phyloP scores from a whole-genome alignment of 257 asterid genomes.

The Lavandula angustifolia region DNA sequence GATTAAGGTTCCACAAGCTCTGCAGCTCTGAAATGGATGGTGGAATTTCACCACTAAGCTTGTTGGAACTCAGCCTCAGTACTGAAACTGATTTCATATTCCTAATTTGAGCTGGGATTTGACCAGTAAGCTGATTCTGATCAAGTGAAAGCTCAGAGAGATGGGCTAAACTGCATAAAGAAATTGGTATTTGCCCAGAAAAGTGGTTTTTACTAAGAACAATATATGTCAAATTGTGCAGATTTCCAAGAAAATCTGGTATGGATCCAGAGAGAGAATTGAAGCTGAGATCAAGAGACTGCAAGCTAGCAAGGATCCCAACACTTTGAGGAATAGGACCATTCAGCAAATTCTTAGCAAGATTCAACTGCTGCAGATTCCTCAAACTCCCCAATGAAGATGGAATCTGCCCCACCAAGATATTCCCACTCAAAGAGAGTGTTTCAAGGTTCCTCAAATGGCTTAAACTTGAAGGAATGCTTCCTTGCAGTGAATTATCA shows the following conservation, averaged over 20 bases:
- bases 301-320: constrained; percentile 40
- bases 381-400: constrained; percentile 54
- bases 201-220: constrained; percentile 63
- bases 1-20: constrained; percentile 74
- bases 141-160: constrained; percentile 73
- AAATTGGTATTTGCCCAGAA: constrained; percentile 64
- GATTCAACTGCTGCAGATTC: constrained; percentile 54
- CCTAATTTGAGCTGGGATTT: constrained; percentile 63
- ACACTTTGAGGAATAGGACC: constrained; percentile 58
- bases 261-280: constrained; percentile 64
- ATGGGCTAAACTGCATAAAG: constrained; percentile 46
- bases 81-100: constrained; percentile 61
- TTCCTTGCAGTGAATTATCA: constrained; percentile 67
- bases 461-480: constrained; percentile 56
- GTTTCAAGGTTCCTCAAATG: constrained; percentile 52
- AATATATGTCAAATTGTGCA: constrained; percentile 56
- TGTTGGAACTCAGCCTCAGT: constrained; percentile 61
- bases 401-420: constrained; percentile 63
- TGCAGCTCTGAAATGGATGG: constrained; percentile 59
- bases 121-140: constrained; percentile 66
- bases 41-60: constrained; percentile 75
- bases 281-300: constrained; percentile 67
- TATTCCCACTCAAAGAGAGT: constrained; percentile 64
- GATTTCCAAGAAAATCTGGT: constrained; percentile 62
- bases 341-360: constrained; percentile 48